Percentiles rank a stretch among this genome's conserved stretches.
Evolutionary conservation across 2,329 filamentous ascomycete genomes (phyloP).

Genomic region (Teratosphaeria pseudoeucalypti): DNA sequence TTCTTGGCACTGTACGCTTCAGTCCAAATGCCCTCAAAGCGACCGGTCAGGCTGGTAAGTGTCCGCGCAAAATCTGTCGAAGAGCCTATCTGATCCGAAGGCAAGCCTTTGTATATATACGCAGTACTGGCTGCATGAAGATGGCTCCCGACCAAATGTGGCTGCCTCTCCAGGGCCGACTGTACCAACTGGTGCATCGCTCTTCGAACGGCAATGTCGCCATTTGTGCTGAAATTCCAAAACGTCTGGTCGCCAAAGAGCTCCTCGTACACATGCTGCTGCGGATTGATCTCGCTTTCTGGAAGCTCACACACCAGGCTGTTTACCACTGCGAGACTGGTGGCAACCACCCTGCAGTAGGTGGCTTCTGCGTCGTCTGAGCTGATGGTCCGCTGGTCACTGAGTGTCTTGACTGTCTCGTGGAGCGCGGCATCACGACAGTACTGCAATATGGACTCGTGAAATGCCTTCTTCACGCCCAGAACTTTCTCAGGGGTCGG

Average conservation of each 20-base stretch:
- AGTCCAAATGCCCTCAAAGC: constrained; percentile 64
- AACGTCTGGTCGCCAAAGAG: constrained; percentile 54
- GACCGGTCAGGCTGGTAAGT: constrained; percentile 54
- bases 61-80: constrained; percentile 59
- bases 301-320: constrained; percentile 39
- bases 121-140: constrained; percentile 51
- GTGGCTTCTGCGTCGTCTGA: constrained; percentile 78
- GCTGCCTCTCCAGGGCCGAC: constrained; percentile 39
- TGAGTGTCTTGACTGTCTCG: constrained; percentile 72
- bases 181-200: constrained; percentile 48
- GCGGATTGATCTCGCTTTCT: constrained; percentile 47
- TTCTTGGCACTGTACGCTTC: constrained; percentile 50
- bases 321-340: constrained; percentile 45
- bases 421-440: constrained; percentile 64
- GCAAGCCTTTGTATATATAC: constrained; percentile 66
- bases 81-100: constrained; percentile 63
- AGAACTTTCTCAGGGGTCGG: constrained; percentile 67
- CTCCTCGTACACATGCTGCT: constrained; percentile 51
- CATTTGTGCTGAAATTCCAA: constrained; percentile 49
- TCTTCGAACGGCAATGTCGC: constrained; percentile 48
- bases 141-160: constrained; percentile 27
- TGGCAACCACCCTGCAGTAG: constrained; percentile 66
- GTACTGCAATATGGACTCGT: constrained; percentile 70
- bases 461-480: constrained; percentile 72
- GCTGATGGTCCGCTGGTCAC: constrained; percentile 77